A percentile compares a stretch with the other conserved stretches of the same genome.
These are phyloP conservation scores for Paracoccidioides brasiliensis DNA, from an alignment of 2,329 filamentous ascomycete genomes.

Conservation along the genomic window DNA sequence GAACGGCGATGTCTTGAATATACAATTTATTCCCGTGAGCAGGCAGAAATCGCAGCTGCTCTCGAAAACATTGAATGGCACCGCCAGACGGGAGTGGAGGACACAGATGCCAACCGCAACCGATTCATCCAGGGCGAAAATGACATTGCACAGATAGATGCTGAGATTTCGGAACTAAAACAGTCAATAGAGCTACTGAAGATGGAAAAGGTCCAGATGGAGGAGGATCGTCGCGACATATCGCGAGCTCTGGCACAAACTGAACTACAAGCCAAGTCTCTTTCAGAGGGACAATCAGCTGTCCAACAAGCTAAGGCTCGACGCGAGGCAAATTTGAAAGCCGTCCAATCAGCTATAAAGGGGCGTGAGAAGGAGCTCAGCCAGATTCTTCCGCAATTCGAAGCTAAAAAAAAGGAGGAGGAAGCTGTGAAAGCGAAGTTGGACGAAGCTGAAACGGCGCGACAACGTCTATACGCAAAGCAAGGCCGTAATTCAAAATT, in stretches of 20 bases:
- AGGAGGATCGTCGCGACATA: slow-evolving; percentile 75
- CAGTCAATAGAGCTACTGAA: slow-evolving; percentile 74
- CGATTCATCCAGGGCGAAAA: slow-evolving; percentile 67
- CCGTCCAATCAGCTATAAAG: slow-evolving; percentile 61
- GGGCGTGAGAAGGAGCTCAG: slow-evolving; percentile 64
- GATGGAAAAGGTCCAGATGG: slow-evolving; percentile 74
- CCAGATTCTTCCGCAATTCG: slow-evolving; percentile 63
- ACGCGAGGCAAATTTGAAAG: slow-evolving; percentile 57
- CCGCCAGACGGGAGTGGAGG: slow-evolving; percentile 69
- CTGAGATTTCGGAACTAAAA: slow-evolving; percentile 64
- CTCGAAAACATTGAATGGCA: slow-evolving; percentile 73
- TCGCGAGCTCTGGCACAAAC: slow-evolving; percentile 70
- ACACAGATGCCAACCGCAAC: slow-evolving; percentile 66
- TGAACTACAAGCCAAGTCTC: slow-evolving; percentile 69
- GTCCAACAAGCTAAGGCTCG: slow-evolving; percentile 59
- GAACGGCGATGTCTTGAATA: slow-evolving; percentile 89
- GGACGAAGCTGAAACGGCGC: slow-evolving; percentile 59
- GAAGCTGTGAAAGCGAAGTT: slow-evolving; percentile 56
- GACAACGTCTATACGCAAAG: slow-evolving; percentile 76
- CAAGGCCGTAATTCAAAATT: slow-evolving; percentile 82
- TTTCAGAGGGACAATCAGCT: slow-evolving; percentile 69
- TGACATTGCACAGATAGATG: slow-evolving; percentile 61
- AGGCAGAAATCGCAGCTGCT: slow-evolving; percentile 61
- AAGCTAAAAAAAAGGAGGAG: slow-evolving; percentile 60
- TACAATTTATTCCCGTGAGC: slow-evolving; percentile 82